Percentiles rank a stretch among this genome's conserved stretches.
phyloP scores from a whole-genome alignment of 441 rosid species.

The Viola pubescens region DNA sequence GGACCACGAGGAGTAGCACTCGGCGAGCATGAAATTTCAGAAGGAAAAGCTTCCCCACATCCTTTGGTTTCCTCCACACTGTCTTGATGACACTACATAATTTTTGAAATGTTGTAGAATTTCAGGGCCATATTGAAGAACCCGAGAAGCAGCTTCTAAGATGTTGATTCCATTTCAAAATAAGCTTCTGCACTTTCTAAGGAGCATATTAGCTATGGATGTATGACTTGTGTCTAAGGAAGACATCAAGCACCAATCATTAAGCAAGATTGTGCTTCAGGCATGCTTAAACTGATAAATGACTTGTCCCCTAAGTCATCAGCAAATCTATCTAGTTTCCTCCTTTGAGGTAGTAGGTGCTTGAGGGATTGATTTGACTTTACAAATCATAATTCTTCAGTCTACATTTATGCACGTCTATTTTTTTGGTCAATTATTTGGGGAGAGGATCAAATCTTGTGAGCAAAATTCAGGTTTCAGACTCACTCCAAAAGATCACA shows the following conservation, averaged over 20 bases:
- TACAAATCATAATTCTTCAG: neutral
- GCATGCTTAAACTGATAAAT: too few relatives aligned
- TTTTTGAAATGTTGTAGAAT: neutral
- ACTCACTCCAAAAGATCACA: neutral
- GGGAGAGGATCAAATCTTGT: neutral
- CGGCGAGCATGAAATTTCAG: constrained; percentile 8
- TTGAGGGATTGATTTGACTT: neutral
- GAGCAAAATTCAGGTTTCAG: neutral
- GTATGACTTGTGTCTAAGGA: neutral
- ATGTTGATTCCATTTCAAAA: neutral
- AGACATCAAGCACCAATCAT: neutral
- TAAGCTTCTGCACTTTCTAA: neutral
- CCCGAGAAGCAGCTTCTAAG: neutral
- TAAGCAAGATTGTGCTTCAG: neutral
- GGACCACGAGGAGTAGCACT: constrained; percentile 1
- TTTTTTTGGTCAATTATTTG: neutral
- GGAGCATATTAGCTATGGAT: neutral
- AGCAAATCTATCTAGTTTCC: neutral
- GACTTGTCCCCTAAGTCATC: too few relatives aligned
- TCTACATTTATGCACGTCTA: too few relatives aligned
- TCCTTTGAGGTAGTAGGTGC: neutral
- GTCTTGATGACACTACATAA: constrained; percentile 11
- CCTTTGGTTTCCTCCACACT: constrained; percentile 8
- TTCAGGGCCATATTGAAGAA: neutral
- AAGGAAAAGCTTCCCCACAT: constrained; percentile 8